Conservation (phyloP, 768 basidiomycete genomes). For the Lactarius pseudohatsudake region DNA sequence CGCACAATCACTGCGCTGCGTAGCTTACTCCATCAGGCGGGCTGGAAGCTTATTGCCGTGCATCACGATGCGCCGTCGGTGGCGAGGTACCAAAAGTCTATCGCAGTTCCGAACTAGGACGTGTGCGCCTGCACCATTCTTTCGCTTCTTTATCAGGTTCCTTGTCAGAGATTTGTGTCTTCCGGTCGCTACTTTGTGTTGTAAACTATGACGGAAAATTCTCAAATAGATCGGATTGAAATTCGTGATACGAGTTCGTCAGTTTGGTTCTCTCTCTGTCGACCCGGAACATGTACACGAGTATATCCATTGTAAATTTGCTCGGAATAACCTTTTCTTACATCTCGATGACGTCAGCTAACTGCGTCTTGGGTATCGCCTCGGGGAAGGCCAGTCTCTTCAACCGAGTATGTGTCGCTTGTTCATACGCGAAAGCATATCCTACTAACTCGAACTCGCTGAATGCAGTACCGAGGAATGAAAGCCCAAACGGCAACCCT, state of each 20-base stretch:
- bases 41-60: not conserved
- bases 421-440: conserved; percentile 35
- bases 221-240: not conserved
- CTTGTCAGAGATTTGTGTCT: not conserved
- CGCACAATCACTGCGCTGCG: not conserved
- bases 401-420: conserved; percentile 33
- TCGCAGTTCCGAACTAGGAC: not conserved
- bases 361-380: conserved; percentile 33
- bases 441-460: conserved; percentile 32
- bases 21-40: not conserved
- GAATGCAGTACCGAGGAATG: conserved; percentile 34
- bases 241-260: not conserved
- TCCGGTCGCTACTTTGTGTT: not conserved
- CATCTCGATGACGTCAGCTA: conserved; percentile 28
- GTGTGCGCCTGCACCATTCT: not conserved
- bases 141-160: not conserved
- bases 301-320: not conserved
- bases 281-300: not conserved
- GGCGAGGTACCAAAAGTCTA: not conserved
- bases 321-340: not conserved
- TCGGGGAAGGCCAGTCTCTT: conserved; percentile 29
- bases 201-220: not conserved
- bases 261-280: not conserved
- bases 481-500: conserved; percentile 32
- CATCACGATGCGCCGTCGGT: not conserved